Conservation (phyloP, 805 yeast genomes). For the Candida taoyuanica region DNA sequence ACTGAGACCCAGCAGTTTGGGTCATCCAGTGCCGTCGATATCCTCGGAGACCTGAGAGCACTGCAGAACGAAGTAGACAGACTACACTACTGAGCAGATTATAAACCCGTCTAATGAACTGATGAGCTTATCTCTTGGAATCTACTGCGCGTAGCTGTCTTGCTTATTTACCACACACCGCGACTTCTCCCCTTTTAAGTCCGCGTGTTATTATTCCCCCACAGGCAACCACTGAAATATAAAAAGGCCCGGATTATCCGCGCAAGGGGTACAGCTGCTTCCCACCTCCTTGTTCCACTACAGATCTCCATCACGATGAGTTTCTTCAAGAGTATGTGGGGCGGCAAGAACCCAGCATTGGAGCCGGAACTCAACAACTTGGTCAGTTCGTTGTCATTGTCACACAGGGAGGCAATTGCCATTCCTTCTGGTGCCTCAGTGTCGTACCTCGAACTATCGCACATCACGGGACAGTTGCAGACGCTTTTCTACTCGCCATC, state of each 20-base stretch:
- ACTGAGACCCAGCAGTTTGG: constrained; percentile 15
- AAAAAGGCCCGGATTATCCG: constrained; percentile 1
- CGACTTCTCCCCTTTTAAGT: too few species aligned
- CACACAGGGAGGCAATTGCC: constrained; percentile 38
- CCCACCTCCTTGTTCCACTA: neutral
- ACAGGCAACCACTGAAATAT: too few species aligned
- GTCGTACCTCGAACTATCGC: constrained; percentile 40
- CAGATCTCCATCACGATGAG: neutral
- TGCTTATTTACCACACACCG: neutral
- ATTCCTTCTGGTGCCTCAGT: constrained; percentile 46
- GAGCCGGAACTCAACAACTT: constrained; percentile 27
- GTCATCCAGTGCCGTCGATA: constrained; percentile 34
- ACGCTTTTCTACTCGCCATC: constrained; percentile 37
- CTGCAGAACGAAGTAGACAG: constrained; percentile 68
- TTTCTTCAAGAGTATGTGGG: neutral
- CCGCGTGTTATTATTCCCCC: too few species aligned
- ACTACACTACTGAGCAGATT: constrained; percentile 26
- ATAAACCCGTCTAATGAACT: too few species aligned
- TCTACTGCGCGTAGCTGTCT: neutral
- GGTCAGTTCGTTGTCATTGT: constrained; percentile 32
- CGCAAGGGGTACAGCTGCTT: neutral
- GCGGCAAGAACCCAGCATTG: neutral
- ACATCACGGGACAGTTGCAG: constrained; percentile 45
- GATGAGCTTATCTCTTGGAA: too few species aligned
- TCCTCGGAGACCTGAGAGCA: constrained; percentile 60